Conservation (phyloP, 495 filamentous ascomycete genomes). For the Achaetomiella virescens region DNA sequence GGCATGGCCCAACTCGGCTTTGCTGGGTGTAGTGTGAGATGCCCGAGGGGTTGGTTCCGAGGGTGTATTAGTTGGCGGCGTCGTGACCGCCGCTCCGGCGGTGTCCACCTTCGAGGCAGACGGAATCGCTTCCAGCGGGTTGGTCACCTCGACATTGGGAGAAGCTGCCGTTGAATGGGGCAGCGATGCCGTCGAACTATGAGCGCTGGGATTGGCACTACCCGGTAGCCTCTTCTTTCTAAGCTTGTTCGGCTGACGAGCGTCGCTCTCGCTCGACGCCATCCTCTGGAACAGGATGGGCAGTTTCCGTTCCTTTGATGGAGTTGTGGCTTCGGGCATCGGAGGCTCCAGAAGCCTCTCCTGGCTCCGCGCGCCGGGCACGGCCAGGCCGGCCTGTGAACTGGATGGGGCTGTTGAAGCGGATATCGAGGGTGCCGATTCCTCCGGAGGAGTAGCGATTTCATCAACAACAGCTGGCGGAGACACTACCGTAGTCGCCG, state of each 20-base stretch:
- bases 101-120: slow-evolving; percentile 23
- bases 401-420: slow-evolving; percentile 14
- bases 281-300: slow-evolving; percentile 64
- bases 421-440: slow-evolving; percentile 6
- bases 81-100: slow-evolving; percentile 14
- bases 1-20: slow-evolving; percentile 5
- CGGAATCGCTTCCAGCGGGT: slow-evolving; percentile 34
- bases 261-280: slow-evolving; percentile 54
- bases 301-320: slow-evolving; percentile 61
- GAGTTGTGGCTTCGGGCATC: slow-evolving; percentile 49
- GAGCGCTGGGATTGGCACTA: slow-evolving; percentile 71
- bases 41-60: slow-evolving; percentile 33
- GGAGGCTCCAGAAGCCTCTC: slow-evolving; percentile 39
- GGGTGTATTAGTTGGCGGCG: slow-evolving; percentile 22
- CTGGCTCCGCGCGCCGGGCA: slow-evolving; percentile 39
- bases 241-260: slow-evolving; percentile 74
- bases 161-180: slow-evolving; percentile 38
- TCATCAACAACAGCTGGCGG: slow-evolving; percentile 26
- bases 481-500: slow-evolving; percentile 10
- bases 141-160: slow-evolving; percentile 30
- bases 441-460: slow-evolving; percentile 20
- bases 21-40: slow-evolving; percentile 32
- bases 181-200: slow-evolving; percentile 76
- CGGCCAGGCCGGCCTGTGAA: slow-evolving; percentile 8
- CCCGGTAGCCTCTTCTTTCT: slow-evolving; percentile 73